Evolutionary conservation across 2,329 filamentous ascomycete species (phyloP).

Genomic region (Karstenula rhodostoma): DNA sequence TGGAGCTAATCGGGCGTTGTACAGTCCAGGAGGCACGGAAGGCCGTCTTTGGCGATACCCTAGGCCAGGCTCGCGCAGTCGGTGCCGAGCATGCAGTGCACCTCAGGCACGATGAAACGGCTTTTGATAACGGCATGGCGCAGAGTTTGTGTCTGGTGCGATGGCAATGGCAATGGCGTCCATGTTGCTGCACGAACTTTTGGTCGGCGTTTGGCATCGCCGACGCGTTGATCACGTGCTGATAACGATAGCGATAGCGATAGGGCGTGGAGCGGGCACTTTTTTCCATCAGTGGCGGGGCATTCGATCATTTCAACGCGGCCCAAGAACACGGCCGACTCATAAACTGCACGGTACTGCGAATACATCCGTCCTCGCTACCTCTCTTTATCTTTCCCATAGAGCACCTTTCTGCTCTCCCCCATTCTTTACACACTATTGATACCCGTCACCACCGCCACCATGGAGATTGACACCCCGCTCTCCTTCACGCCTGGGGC

Average conservation of each 20-base stretch:
- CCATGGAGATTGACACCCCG: constrained; percentile 53
- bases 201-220: constrained; percentile 22
- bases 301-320: constrained; percentile 38
- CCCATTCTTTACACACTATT: background rate
- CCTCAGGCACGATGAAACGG: constrained; percentile 29
- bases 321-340: constrained; percentile 22
- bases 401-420: background rate
- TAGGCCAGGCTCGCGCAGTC: constrained; percentile 15
- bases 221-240: constrained; percentile 35
- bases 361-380: background rate
- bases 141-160: constrained; percentile 6
- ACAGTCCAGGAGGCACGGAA: constrained; percentile 18
- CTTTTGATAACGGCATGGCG: constrained; percentile 35
- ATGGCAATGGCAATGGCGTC: background rate
- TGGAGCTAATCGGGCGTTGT: constrained; percentile 34
- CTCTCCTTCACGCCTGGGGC: constrained; percentile 50
- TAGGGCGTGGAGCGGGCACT: constrained; percentile 1
- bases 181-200: constrained; percentile 15
- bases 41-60: constrained; percentile 16
- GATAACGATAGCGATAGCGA: constrained; percentile 38
- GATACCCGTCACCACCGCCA: constrained; percentile 24
- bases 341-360: constrained; percentile 8
- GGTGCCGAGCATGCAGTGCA: constrained; percentile 34
- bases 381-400: background rate
- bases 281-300: constrained; percentile 38